Evolutionary conservation across 306 rosid genomes (phyloP).

Genomic region (cucumber (Cucumis sativus)): Cucumber_9930_V3 NC_026660.2:20169001-20169500

Average conservation of each 20-base stretch:
- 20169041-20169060: constrained; percentile 72
- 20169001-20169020: constrained; percentile 5
- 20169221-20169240: constrained; percentile 42
- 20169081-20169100: constrained; percentile 65
- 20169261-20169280: constrained; percentile 40
- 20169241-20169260: constrained; percentile 54
- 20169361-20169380: constrained; percentile 68
- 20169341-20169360: constrained; percentile 58
- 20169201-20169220: constrained; percentile 66
- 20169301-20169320: constrained; percentile 65
- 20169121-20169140: constrained; percentile 62
- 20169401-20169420: constrained; percentile 45
- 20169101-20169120: constrained; percentile 62
- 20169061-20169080: constrained; percentile 70
- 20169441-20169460: constrained; percentile 62
- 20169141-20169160: constrained; percentile 72
- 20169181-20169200: constrained; percentile 87
- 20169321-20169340: constrained; percentile 47
- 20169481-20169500: constrained; percentile 63
- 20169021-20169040: constrained; percentile 22
- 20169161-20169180: constrained; percentile 80
- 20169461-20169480: constrained; percentile 54
- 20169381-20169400: constrained; percentile 49
- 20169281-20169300: constrained; percentile 45
- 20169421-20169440: constrained; percentile 53